These are phyloP conservation scores for Botrytis squamosa DNA, from an alignment of 2,329 filamentous ascomycete species.

Conservation along the genomic window DNA sequence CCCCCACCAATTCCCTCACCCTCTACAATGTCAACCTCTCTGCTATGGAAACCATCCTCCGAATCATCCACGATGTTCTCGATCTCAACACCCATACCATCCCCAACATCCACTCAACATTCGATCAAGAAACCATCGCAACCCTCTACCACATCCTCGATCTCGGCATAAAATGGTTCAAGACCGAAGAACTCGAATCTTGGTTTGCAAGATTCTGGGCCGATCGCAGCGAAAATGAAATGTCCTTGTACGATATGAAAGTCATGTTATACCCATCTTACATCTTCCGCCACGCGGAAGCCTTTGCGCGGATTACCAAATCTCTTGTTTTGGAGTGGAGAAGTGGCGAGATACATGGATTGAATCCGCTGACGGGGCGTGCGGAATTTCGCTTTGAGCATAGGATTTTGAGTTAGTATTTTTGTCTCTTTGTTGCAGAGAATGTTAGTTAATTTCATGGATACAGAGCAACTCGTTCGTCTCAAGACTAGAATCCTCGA, in stretches of 20 bases:
- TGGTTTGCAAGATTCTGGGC: background rate
- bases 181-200: background rate
- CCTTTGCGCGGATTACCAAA: background rate
- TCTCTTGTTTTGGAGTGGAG: background rate
- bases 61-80: background rate
- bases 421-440: no score
- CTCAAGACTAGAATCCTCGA: background rate
- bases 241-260: background rate
- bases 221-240: no score
- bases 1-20: no score
- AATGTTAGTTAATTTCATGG: background rate
- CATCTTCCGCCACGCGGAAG: background rate
- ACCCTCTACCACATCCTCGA: background rate
- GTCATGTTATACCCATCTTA: background rate
- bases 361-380: background rate
- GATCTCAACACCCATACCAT: background rate
- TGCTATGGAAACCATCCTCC: background rate
- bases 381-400: background rate
- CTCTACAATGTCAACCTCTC: background rate
- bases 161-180: background rate
- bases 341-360: background rate
- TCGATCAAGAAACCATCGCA: background rate
- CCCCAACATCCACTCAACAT: no score
- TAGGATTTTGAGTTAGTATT: background rate
- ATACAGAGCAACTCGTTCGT: background rate